Evolutionary conservation across 2,329 filamentous ascomycete species (phyloP), one percentile per base, ranked within the genome.

Genomic region (Cladorrhinum sp.): DNA sequence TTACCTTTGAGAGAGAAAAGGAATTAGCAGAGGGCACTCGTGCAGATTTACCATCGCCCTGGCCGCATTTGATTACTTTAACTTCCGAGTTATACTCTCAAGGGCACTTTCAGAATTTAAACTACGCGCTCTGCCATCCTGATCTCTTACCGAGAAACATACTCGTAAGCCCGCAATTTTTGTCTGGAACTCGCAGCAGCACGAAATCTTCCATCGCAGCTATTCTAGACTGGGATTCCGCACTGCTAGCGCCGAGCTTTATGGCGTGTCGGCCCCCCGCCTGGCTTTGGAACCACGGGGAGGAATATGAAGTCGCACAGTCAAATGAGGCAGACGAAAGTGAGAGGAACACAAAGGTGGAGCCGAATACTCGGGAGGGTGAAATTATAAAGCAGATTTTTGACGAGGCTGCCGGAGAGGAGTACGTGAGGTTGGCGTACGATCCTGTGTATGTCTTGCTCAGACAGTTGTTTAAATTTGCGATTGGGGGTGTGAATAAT

Each of bases 201-300:
- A 63, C 6, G 13, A 57, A 6, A n/a, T n/a, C n/a, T n/a, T n/a
- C n/a, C 50, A 22, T 27, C 2, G 57, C 53, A 2, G 58, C 64
- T 10, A 66, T 75, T 18, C 63, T 75, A 1, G 72, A 75, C 59
- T 75, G 73, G 72, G 73, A 75, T 36, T 62, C 59, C 20, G 72
- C 73, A 3, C 29, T 67, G 0, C 65, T 76, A 27, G 72, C 64
- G 0, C 73, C 73, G 0, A 60, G 62, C 8, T 74, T 75, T 57
- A 64, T 74, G 59, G 65, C 66, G 1, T 74, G 72, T 45, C 48
- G 61, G 8, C 68, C 73, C 0, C 73, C 73, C 0, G 59, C 65
- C 8, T 75, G 69, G 70, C 45, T 75, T 0, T 76, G 73, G 72
- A 51, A 41, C 12, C 64, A 64, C 59, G 54, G 62, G 20, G 62